Evolutionary conservation across 2,329 filamentous ascomycete genomes (phyloP), one percentile per base, ranked within the genome.

Genomic region (Aplosporella prunicola): DNA sequence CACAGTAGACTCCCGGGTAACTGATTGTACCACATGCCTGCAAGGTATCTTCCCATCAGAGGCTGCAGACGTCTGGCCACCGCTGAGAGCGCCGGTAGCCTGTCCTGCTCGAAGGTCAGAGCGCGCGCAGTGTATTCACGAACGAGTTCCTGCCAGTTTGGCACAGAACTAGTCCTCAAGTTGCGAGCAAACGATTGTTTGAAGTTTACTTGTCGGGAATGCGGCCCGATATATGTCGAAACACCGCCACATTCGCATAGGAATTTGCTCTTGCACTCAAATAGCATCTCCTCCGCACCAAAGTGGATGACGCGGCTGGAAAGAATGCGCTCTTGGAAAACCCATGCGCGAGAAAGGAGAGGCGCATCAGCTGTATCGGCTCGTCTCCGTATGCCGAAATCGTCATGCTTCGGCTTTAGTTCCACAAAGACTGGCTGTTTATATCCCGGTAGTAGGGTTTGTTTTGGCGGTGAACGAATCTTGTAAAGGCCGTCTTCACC

Each of bases 51-150:
- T 1, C 32, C 32, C 32, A 34, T 14, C 22, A 5, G 17, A 3
- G 14, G n/a, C 2, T 18, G 18, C 22, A 34, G 15, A 13, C 32
- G 22, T 9, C 3, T 18, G 7, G 20, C 32, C 2, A 23, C 26
- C 11, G 32, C 32, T 3, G 32, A 25, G 11, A 45, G 32, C 4
- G 43, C 41, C 9, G 38, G 41, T 5, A 45, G 30, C 6, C 35
- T 30, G 23, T 45, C 43, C 17, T 43, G 40, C 4, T 32, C 31
- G 18, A 41, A 38, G 2, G 42, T 42, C 3, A 44, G 27, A 9
- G 14, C 13, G 10, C 39, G 35, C 2, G 32, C 35, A 7, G 44
- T 40, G 25, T 46, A 44, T n/a, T 16, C 33, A 9, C 25, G 5
- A 13, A 38, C 14, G 15, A 38, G 16, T 4, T 18, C 27, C 3